Evolutionary conservation across 2,329 filamentous ascomycete species (phyloP).

Genomic region (Grosmannia huntii): DNA sequence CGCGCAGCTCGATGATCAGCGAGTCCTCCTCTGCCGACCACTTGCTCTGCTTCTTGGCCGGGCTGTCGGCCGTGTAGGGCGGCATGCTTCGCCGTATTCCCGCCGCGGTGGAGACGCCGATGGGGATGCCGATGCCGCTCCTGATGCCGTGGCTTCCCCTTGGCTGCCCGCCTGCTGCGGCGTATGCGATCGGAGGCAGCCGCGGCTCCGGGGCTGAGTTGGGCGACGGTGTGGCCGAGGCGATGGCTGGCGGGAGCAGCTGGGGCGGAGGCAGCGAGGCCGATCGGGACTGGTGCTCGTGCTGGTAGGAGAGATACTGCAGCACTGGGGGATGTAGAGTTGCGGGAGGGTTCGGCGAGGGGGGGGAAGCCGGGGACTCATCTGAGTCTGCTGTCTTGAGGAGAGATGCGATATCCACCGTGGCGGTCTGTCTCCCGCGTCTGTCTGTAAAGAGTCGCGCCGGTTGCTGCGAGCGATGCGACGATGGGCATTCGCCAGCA

Average conservation of each 20-base stretch:
- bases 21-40: conserved; percentile 91
- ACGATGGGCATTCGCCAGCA: conserved; percentile 3
- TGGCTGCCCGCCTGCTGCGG: background rate
- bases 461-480: background rate
- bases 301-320: background rate
- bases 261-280: conserved; percentile 20
- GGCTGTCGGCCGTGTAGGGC: conserved; percentile 47
- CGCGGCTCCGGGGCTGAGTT: conserved; percentile 18
- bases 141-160: background rate
- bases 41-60: conserved; percentile 90
- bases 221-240: conserved; percentile 22
- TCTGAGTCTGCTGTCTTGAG: conserved; percentile 65
- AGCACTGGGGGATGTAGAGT: background rate
- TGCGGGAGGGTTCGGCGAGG: conserved; percentile 6
- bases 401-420: conserved; percentile 89
- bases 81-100: conserved; percentile 37
- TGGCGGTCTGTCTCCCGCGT: conserved; percentile 41
- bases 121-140: background rate
- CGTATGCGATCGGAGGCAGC: background rate
- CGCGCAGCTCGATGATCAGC: conserved; percentile 83
- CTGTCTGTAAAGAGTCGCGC: conserved; percentile 15
- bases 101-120: background rate
- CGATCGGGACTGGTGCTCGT: conserved; percentile 20
- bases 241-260: background rate
- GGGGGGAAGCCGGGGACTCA: conserved; percentile 47